These are phyloP conservation scores for Akanthomyces dipterigenus DNA, from an alignment of 2,329 filamentous ascomycete species.

Conservation along the genomic window DNA sequence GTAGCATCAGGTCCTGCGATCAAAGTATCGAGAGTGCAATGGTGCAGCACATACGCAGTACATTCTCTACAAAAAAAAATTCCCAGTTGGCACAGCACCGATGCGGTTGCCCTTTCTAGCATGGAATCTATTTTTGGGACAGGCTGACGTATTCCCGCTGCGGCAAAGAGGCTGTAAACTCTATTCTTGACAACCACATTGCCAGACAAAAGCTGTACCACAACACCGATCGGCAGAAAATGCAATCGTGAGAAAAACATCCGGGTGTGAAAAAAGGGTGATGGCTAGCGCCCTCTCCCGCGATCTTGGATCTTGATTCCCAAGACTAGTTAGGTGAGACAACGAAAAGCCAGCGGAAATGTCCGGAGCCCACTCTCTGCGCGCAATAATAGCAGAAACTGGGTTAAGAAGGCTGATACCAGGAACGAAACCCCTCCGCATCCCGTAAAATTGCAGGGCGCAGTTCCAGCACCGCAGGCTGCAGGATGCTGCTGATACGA, in stretches of 20 bases:
- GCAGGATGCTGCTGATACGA: slow-evolving; percentile 2
- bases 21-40: neutral
- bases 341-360: neutral
- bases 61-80: neutral
- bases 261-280: neutral
- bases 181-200: neutral
- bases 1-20: neutral
- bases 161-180: neutral
- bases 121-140: neutral
- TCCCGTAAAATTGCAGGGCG: neutral
- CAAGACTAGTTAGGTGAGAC: neutral
- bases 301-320: neutral
- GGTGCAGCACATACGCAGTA: no score
- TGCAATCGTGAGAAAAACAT: neutral
- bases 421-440: neutral
- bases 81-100: no score
- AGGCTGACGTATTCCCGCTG: neutral
- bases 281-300: neutral
- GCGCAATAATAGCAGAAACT: no score
- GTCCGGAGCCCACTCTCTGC: neutral
- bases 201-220: neutral
- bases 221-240: neutral
- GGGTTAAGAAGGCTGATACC: neutral
- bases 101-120: neutral
- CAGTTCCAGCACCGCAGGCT: neutral